A percentile compares a stretch with the other conserved stretches of the same genome.
Evolutionary conservation across 306 rosid species (phyloP).

Genomic region (Ammopiptanthus mongolicus): DNA sequence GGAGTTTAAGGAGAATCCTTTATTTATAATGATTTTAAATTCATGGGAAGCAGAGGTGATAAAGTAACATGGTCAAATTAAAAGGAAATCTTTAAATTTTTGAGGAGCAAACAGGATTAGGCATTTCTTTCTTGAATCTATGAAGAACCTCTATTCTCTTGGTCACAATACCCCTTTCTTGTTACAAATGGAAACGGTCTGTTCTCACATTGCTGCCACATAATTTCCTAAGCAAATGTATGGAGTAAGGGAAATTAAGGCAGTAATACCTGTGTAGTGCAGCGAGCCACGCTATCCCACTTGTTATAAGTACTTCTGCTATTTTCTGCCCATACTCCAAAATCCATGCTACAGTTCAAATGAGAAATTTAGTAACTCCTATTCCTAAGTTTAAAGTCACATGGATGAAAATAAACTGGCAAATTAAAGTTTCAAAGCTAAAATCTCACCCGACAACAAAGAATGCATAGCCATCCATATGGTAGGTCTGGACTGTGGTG

Average conservation of each 20-base stretch:
- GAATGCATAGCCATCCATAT: slow-evolving; percentile 81
- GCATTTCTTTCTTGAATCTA: not conserved
- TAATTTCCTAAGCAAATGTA: not conserved
- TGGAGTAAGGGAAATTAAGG: not conserved
- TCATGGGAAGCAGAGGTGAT: not conserved
- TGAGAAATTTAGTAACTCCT: slow-evolving; percentile 5
- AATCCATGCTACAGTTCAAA: slow-evolving; percentile 72
- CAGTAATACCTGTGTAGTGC: slow-evolving; percentile 61
- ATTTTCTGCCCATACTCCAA: slow-evolving; percentile 82
- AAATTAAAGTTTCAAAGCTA: not conserved
- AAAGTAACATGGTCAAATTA: not conserved
- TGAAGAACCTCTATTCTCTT: not conserved
- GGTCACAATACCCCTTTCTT: not conserved
- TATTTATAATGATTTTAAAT: not conserved
- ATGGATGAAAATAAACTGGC: not conserved
- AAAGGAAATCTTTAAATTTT: not conserved
- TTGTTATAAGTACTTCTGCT: slow-evolving; percentile 80
- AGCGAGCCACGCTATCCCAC: slow-evolving; percentile 83
- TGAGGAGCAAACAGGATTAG: not conserved
- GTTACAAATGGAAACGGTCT: not conserved
- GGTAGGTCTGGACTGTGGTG: slow-evolving; percentile 74
- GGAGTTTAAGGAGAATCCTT: slow-evolving; percentile 1
- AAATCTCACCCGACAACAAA: slow-evolving; percentile 80
- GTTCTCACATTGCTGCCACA: not conserved
- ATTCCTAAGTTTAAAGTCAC: not conserved